Evolutionary conservation across 495 filamentous ascomycete species (phyloP).

Genomic region (Polyplosphaeria fusca): DNA sequence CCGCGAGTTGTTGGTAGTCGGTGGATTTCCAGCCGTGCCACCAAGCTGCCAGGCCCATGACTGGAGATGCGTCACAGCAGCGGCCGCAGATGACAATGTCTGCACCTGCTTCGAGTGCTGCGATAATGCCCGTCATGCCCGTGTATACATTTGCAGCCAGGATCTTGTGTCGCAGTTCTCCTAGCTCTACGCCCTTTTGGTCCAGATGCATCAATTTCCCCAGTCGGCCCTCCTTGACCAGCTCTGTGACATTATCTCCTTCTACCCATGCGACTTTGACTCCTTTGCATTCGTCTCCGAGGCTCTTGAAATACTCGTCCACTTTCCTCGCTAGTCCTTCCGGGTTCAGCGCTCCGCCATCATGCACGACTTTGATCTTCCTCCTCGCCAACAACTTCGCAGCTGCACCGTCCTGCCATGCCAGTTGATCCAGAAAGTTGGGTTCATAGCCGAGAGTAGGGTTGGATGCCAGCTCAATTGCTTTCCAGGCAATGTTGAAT

Average conservation of each 20-base stretch:
- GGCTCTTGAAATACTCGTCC: constrained; percentile 8
- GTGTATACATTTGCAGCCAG: constrained; percentile 21
- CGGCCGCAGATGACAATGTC: constrained; percentile 39
- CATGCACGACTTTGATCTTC: constrained; percentile 20
- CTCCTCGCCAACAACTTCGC: constrained; percentile 6
- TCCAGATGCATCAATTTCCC: constrained; percentile 16
- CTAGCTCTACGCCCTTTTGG: constrained; percentile 5
- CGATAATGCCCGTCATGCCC: constrained; percentile 8
- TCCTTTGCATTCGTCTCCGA: neutral
- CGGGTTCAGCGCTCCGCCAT: constrained; percentile 24
- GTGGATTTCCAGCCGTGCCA: constrained; percentile 33
- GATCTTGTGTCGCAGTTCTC: neutral
- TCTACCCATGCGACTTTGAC: constrained; percentile 18
- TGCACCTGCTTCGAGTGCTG: constrained; percentile 12
- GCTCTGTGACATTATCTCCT: constrained; percentile 15
- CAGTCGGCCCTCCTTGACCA: constrained; percentile 6
- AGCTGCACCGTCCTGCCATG: constrained; percentile 17
- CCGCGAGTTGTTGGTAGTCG: constrained; percentile 32
- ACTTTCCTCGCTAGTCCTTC: constrained; percentile 9
- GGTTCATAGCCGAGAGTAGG: constrained; percentile 19
- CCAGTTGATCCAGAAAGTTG: constrained; percentile 17
- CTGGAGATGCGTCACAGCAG: constrained; percentile 35
- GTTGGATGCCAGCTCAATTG: constrained; percentile 9
- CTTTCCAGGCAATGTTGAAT: constrained; percentile 29
- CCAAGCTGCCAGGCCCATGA: constrained; percentile 35